phyloP scores from a whole-genome alignment of 2,329 filamentous ascomycete genomes.

The Penicillium corylophilum region DNA sequence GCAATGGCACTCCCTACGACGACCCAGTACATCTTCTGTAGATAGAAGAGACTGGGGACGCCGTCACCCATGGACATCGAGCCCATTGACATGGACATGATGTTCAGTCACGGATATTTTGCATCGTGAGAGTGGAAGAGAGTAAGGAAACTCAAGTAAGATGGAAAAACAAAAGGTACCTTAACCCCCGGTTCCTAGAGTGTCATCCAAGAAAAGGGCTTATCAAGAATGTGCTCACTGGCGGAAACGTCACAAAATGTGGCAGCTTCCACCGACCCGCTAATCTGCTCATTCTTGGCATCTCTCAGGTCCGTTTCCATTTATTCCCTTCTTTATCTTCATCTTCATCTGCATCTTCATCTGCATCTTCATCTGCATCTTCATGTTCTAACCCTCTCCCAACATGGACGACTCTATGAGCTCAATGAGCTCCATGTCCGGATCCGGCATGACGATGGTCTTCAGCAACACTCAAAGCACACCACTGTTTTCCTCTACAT shows the following conservation, averaged over 20 bases:
- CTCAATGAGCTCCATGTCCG: slow-evolving; percentile 3
- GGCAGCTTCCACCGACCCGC: not conserved
- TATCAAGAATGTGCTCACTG: slow-evolving; percentile 15
- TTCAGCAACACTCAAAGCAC: slow-evolving; percentile 60
- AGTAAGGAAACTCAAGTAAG: not conserved
- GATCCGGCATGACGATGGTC: slow-evolving; percentile 37
- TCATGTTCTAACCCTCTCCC: not conserved
- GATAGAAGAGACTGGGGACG: slow-evolving; percentile 46
- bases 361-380: not conserved
- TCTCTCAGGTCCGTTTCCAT: not conserved
- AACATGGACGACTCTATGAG: slow-evolving; percentile 10
- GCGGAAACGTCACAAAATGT: not conserved
- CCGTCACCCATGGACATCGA: slow-evolving; percentile 45
- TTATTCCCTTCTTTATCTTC: not conserved
- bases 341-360: not conserved
- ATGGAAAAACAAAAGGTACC: not conserved
- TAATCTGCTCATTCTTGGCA: slow-evolving; percentile 3
- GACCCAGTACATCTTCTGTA: slow-evolving; percentile 56
- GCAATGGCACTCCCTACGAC: slow-evolving; percentile 45
- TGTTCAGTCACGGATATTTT: slow-evolving; percentile 1
- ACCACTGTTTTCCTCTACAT: slow-evolving; percentile 65
- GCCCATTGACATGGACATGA: slow-evolving; percentile 29
- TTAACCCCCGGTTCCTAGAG: not conserved
- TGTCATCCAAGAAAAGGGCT: not conserved
- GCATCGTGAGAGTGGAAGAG: not conserved